These are phyloP conservation scores for Lizonia empirigonia DNA, from an alignment of 2,329 filamentous ascomycete genomes.

Conservation along the genomic window DNA sequence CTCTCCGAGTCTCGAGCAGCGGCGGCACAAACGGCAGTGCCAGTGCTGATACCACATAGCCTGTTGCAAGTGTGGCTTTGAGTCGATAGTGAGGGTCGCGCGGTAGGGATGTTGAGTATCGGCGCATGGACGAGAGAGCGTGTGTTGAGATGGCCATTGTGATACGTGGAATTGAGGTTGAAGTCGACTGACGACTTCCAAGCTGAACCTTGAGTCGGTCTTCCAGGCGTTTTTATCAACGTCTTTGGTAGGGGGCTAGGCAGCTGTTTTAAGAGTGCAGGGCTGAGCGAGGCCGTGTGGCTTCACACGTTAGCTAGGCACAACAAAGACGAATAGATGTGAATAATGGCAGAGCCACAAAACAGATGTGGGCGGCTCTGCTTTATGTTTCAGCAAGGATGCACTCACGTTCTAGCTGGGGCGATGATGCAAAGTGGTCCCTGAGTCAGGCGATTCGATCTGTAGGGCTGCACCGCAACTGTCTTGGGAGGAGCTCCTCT, in stretches of 20 bases:
- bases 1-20: conserved; percentile 44
- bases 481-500: conserved; percentile 9
- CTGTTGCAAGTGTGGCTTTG: conserved; percentile 45
- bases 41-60: conserved; percentile 47
- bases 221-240: neutral
- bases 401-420: conserved; percentile 1
- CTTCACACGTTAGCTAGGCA: neutral
- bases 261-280: neutral
- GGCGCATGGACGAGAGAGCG: conserved; percentile 39
- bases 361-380: neutral
- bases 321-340: neutral
- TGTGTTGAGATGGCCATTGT: conserved; percentile 43
- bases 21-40: conserved; percentile 50
- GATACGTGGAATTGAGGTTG: neutral
- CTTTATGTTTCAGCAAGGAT: conserved; percentile 7
- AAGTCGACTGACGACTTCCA: neutral
- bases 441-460: neutral
- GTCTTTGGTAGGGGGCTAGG: neutral
- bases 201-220: neutral
- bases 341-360: neutral
- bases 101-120: conserved; percentile 43
- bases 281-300: conserved; percentile 4
- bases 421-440: conserved; percentile 12
- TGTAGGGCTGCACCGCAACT: conserved; percentile 5
- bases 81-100: conserved; percentile 45